These are phyloP conservation scores for Neofusicoccum ribis DNA, from an alignment of 2,329 filamentous ascomycete genomes.

Conservation along the genomic window DNA sequence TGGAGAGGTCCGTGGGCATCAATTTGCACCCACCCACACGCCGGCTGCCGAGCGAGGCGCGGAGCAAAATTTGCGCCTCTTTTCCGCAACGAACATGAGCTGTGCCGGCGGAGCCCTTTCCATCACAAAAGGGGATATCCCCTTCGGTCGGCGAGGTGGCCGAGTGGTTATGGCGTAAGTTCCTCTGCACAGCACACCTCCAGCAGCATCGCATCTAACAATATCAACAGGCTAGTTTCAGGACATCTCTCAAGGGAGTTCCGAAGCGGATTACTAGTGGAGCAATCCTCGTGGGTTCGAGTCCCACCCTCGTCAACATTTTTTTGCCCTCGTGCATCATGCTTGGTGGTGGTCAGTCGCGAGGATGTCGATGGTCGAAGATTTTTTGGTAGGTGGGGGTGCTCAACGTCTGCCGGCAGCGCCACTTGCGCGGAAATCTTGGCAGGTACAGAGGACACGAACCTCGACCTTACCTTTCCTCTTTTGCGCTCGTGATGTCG, in stretches of 20 bases:
- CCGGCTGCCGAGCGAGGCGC: neutral
- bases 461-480: too few species aligned
- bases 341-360: neutral
- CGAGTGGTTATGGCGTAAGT: conserved; percentile 14
- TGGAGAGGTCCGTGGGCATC: conserved; percentile 1
- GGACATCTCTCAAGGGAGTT: conserved; percentile 3
- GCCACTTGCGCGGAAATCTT: too few species aligned
- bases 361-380: too few species aligned
- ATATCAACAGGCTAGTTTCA: conserved; percentile 8
- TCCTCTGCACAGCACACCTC: neutral
- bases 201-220: neutral
- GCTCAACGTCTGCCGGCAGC: too few species aligned
- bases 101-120: too few species aligned
- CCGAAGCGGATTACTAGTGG: conserved; percentile 15
- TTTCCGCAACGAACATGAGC: too few species aligned
- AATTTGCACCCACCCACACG: neutral
- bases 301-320: conserved; percentile 1
- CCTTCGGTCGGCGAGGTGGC: neutral
- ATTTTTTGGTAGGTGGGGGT: too few species aligned
- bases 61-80: too few species aligned
- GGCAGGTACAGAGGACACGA: too few species aligned
- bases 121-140: neutral
- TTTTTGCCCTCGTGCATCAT: neutral
- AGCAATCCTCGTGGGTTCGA: conserved; percentile 16
- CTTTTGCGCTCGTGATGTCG: too few species aligned